Conservation (phyloP, 2,329 filamentous ascomycete species). For the Arachnomyces sp. region DNA sequence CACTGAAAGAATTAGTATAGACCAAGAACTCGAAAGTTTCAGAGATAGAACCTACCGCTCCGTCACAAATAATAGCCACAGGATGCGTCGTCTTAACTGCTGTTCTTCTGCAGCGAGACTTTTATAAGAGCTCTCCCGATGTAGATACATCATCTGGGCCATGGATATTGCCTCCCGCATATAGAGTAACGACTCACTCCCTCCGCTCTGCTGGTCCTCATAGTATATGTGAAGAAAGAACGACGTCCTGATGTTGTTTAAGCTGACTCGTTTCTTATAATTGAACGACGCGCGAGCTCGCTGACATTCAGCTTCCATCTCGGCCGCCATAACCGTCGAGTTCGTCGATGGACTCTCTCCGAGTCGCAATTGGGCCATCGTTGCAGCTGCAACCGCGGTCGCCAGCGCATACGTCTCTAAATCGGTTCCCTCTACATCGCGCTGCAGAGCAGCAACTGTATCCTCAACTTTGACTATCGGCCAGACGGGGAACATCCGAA, state of each 20-base stretch:
- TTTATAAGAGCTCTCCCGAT: conserved; percentile 38
- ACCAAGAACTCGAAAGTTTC: too few species aligned
- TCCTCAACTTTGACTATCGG: conserved; percentile 43
- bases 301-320: conserved; percentile 32
- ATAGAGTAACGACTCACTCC: conserved; percentile 41
- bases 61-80: conserved; percentile 46
- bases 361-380: conserved; percentile 43
- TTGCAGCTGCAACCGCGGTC: conserved; percentile 42
- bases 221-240: conserved; percentile 49
- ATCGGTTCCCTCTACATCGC: conserved; percentile 20
- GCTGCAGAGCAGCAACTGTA: conserved; percentile 32
- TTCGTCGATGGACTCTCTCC: conserved; percentile 21
- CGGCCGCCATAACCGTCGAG: conserved; percentile 21
- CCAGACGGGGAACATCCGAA: conserved; percentile 48
- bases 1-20: conserved; percentile 20
- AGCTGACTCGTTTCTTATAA: conserved; percentile 23
- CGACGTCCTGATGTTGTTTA: conserved; percentile 40
- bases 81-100: conserved; percentile 39
- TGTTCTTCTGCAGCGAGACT: conserved; percentile 32
- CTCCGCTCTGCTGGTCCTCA: conserved; percentile 43
- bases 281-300: conserved; percentile 22
- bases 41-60: conserved; percentile 21
- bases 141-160: conserved; percentile 44
- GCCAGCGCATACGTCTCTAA: conserved; percentile 36
- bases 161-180: conserved; percentile 46